Evolutionary conservation across 306 rosid species (phyloP).

Genomic region (Castanea crenata): DNA sequence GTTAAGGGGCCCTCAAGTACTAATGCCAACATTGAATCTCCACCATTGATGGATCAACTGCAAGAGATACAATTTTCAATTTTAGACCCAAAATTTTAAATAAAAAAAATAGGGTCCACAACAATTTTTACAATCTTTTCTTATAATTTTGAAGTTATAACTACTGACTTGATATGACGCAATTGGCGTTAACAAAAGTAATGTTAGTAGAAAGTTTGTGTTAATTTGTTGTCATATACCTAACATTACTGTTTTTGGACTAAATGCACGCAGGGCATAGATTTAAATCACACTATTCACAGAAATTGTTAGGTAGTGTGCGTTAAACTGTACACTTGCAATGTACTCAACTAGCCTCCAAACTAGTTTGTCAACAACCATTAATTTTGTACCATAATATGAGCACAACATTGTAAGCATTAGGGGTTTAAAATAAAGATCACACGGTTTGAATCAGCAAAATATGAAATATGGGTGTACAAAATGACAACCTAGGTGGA

Average conservation of each 20-base stretch:
- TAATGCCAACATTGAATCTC: not conserved
- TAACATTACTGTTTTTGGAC: too few relatives aligned
- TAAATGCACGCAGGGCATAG: too few relatives aligned
- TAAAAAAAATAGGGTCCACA: too few relatives aligned
- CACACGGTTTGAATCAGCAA: conserved; percentile 20
- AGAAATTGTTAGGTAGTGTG: not conserved
- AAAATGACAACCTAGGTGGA: conserved; percentile 29
- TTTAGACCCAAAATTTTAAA: too few relatives aligned
- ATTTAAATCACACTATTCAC: conserved; percentile 4
- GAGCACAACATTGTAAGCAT: not conserved
- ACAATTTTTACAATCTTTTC: too few relatives aligned
- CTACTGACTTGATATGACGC: too few relatives aligned
- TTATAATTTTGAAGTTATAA: too few relatives aligned
- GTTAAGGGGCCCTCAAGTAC: not conserved
- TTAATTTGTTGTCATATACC: too few relatives aligned
- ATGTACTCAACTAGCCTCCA: not conserved
- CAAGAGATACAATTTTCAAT: not conserved
- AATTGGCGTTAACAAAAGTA: too few relatives aligned
- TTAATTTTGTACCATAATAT: conserved; percentile 11
- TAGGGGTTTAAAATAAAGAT: conserved; percentile 7
- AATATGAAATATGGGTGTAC: not conserved
- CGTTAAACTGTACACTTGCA: not conserved
- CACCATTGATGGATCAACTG: not conserved
- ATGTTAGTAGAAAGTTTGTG: too few relatives aligned
- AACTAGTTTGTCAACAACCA: not conserved